Percentiles rank a stretch among this genome's conserved stretches.
phyloP scores from a whole-genome alignment of 805 yeast genomes.

The Hanseniaspora meyeri region DNA sequence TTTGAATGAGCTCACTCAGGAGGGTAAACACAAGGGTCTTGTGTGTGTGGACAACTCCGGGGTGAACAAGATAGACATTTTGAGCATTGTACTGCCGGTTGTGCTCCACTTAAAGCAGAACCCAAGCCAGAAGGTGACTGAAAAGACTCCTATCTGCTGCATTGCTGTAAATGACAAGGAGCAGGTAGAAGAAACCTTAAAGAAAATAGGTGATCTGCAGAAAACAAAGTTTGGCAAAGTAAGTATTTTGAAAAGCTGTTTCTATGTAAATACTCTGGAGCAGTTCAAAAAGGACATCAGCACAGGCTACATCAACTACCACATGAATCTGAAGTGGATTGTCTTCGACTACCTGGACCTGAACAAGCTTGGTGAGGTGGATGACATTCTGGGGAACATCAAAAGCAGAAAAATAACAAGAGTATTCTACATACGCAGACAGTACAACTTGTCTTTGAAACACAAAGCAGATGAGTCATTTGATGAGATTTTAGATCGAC shows the following conservation, averaged over 20 bases:
- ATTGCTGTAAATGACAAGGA: neutral
- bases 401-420: neutral
- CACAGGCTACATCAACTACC: neutral
- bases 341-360: neutral
- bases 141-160: neutral
- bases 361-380: neutral
- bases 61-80: neutral
- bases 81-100: neutral
- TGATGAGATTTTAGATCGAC: neutral
- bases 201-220: neutral
- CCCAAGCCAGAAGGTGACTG: neutral
- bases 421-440: neutral
- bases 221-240: neutral
- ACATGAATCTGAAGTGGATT: neutral
- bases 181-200: neutral
- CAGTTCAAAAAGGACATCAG: neutral
- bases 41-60: constrained; percentile 1
- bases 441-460: neutral
- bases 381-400: neutral
- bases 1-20: neutral
- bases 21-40: neutral
- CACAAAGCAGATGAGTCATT: neutral
- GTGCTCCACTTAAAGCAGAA: neutral
- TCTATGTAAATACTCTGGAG: neutral
- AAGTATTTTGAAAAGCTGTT: neutral